Base-by-base conservation (phyloP, 2,329 filamentous ascomycete genomes). In the Pseudogymnoascus sp. region DNA sequence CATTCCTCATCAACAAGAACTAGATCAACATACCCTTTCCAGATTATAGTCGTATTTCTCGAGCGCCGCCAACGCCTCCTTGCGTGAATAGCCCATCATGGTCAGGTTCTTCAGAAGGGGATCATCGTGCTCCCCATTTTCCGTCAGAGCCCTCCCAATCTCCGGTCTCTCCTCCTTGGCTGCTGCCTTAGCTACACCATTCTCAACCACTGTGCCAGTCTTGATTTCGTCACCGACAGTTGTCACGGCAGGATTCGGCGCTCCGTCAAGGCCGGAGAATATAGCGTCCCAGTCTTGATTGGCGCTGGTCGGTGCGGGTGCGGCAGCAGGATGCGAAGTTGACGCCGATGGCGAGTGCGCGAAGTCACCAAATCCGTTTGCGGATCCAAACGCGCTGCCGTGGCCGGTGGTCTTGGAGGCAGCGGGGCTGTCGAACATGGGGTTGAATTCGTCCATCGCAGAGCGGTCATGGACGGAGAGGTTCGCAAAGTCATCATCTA, bases 41-140 rank as follows among this genome's bases (percentile, higher is more conserved):
- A 97, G 83, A 75, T 97, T 95, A 77, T 98, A 97, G 78, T 98
- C 92, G 75, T 90, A 96, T 76, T 93, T 93, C 80, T 98, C 93
- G 73, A 98, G 78, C 23, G 95, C 93, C 61, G 81, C 81, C 37
- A 97, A 78, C 14, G 92, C 90, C 61, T 90, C 86, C 6, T 81
- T 79, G 31, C 93, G 83, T 4, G 85, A 78, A 74, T 96, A 98
- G 0, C 93, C 93, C 92, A 98, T 96, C 8, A 85, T 83, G 1
- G 91, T 96, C 72, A 98, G 76, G 70, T 92, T 88, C 80, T 96
- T 96, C 69, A 98, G 78, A 64, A 96, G 93, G 7, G 92, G 90
- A 73, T 98, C 93, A 73, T 98, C 93, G 71, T 96, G 90, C 71
- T 89, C 89, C 3, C 89, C 89, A 19, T 87, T 85, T 62, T 86